Evolutionary conservation across 495 filamentous ascomycete genomes (phyloP), one percentile per base, ranked within the genome.

Genomic region (Chaetomium fimeti): DNA sequence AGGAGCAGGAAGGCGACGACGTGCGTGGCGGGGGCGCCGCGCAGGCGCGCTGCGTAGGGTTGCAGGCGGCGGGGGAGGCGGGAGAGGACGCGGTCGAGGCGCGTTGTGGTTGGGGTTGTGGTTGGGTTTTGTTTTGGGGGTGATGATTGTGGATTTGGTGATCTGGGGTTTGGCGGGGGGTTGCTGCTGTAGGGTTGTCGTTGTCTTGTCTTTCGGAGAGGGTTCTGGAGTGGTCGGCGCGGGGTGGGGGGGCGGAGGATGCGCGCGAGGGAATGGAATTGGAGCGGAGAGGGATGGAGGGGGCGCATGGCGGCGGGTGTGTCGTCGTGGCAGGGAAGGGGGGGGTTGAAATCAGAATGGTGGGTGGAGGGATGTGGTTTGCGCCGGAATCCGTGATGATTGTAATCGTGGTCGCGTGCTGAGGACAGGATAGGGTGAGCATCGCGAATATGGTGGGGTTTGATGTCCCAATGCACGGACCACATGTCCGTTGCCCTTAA

Each of bases 1-100:
- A 98, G 83, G 47, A 97, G 78, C 12, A 98, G 77, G 74, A 98
- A 98, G 3, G 94, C 85, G 8, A 87, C 86, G 45, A 97, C 79
- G 77, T 97, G 91, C 3, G 90, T 89, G 25, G 91, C 66, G 0
- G 94, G 93, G 12, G 92, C 92, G 54, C 81, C 78, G 62, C 87
- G 81, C 12, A 98, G 82, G 20, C 85, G 85, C 18, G 76, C 75
- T 43, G 89, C 87, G 75, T 90, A 91, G 47, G 75, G 76, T 25
- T 82, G 88, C 20, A 96, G 81, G 42, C 71, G 70, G 11, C 62
- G 74, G 1, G 86, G 85, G 20, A 86, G 83, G 24, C 82, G 79
- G 61, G 85, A 74, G 67, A 89, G 81, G 73, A 91, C 78, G 68
- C 82, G 84, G 47, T 79, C 77, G 47, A 89, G 74, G 62, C 84